Conservation (phyloP, 305 asterid species). For the Nicotiana rustica region DNA sequence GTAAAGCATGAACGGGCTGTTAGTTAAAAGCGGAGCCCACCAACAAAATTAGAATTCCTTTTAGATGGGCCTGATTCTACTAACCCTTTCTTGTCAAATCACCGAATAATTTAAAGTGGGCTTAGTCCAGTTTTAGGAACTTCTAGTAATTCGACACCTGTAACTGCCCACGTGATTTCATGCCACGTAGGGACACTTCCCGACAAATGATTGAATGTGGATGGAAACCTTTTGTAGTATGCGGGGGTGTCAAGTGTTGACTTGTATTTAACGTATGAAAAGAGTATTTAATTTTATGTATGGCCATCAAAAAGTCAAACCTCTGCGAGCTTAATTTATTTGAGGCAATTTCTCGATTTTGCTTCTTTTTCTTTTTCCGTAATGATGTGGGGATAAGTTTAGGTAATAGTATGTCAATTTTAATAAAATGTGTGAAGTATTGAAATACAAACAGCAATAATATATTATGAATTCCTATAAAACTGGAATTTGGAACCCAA, state of each 20-base stretch:
- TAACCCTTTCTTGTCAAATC: neutral
- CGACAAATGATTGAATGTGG: conserved; percentile 25
- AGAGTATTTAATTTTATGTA: neutral
- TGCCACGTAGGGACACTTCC: neutral
- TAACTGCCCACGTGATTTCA: neutral
- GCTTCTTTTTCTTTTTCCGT: neutral
- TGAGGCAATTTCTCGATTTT: neutral
- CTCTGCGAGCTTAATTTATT: neutral
- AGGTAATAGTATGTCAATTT: too few species aligned
- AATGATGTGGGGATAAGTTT: neutral
- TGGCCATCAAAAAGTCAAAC: neutral
- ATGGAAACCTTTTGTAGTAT: neutral
- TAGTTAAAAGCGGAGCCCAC: conserved; percentile 22
- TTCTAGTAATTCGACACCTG: neutral
- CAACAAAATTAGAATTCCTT: neutral
- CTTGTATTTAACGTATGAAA: neutral
- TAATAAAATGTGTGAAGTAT: neutral
- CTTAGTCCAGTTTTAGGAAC: neutral
- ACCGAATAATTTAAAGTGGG: neutral
- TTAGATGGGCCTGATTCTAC: conserved; percentile 1
- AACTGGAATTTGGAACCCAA: neutral
- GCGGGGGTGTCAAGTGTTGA: neutral
- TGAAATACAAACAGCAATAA: neutral
- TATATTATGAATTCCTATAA: neutral
- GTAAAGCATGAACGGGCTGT: neutral